Conservation (phyloP, 2,329 filamentous ascomycete genomes). For the Fusarium sp. region DNA sequence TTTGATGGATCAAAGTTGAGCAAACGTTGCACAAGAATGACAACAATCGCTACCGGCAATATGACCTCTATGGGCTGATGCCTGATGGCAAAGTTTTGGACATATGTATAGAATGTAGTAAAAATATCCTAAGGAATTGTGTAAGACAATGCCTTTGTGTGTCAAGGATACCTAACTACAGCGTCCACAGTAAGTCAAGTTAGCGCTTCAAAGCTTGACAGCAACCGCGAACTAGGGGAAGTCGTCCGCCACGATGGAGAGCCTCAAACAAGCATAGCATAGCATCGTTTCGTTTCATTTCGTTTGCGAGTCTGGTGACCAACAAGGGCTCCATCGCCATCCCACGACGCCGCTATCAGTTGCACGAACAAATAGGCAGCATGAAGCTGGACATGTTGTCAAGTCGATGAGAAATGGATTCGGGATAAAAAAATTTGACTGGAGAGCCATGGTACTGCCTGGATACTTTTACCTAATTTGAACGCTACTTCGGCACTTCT, state of each 20-base stretch:
- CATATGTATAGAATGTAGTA: conserved; percentile 2
- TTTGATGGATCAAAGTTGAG: not conserved
- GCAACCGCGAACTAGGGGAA: conserved; percentile 13
- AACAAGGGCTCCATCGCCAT: conserved; percentile 45
- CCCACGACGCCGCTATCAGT: conserved; percentile 47
- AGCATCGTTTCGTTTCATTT: conserved; percentile 14
- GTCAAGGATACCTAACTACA: conserved; percentile 19
- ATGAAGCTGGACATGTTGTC: conserved; percentile 40
- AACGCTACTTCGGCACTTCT: conserved; percentile 51
- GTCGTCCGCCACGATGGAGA: conserved; percentile 24
- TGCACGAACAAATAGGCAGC: conserved; percentile 45
- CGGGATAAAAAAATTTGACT: conserved; percentile 54
- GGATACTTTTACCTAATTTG: conserved; percentile 56
- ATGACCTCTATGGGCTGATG: not conserved
- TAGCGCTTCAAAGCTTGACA: conserved; percentile 23
- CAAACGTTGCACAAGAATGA: conserved; percentile 8
- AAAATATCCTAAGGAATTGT: conserved; percentile 22
- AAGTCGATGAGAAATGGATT: conserved; percentile 54
- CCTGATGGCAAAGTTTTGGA: conserved; percentile 7
- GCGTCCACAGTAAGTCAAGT: conserved; percentile 13
- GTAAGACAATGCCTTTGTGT: conserved; percentile 8
- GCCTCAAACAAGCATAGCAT: conserved; percentile 19
- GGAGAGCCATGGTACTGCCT: conserved; percentile 47
- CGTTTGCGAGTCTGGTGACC: conserved; percentile 47
- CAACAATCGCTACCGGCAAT: not conserved